phyloP scores from a whole-genome alignment of 768 basidiomycete genomes.

The Pleurotus salmoneostramineus region DNA sequence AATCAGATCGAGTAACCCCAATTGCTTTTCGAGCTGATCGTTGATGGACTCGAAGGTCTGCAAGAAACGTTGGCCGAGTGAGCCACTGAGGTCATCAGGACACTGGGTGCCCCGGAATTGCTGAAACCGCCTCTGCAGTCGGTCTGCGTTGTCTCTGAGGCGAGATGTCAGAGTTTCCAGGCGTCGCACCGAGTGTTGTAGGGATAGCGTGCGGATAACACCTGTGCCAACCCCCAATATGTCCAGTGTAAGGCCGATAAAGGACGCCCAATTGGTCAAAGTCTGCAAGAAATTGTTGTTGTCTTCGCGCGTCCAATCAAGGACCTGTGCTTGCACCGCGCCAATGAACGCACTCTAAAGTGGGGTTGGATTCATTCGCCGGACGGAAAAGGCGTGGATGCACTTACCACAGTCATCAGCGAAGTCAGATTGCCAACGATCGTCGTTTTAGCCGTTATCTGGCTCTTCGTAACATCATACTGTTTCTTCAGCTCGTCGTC shows the following conservation, averaged over 20 bases:
- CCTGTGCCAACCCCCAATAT: background rate
- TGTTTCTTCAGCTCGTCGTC: background rate
- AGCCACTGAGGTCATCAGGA: background rate
- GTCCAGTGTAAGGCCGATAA: slow-evolving; percentile 1
- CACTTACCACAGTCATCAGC: slow-evolving; percentile 3
- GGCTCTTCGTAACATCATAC: background rate
- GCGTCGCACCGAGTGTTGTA: background rate
- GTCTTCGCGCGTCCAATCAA: background rate
- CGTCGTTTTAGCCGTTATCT: slow-evolving; percentile 2
- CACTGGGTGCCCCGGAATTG: background rate
- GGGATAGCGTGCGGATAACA: background rate
- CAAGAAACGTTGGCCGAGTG: background rate
- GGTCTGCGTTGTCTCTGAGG: background rate
- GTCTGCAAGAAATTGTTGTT: background rate
- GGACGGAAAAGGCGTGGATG: background rate
- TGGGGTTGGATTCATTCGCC: background rate
- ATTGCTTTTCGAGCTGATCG: background rate
- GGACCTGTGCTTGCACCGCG: background rate
- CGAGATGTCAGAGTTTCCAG: background rate
- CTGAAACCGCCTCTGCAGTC: background rate
- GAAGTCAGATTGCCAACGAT: background rate
- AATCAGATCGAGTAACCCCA: background rate
- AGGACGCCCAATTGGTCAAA: background rate
- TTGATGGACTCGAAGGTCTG: background rate
- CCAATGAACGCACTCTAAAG: background rate